These are phyloP conservation scores for Mortierella polycephala DNA, from an alignment of 371 early-diverging fungal species.

Conservation along the genomic window DNA sequence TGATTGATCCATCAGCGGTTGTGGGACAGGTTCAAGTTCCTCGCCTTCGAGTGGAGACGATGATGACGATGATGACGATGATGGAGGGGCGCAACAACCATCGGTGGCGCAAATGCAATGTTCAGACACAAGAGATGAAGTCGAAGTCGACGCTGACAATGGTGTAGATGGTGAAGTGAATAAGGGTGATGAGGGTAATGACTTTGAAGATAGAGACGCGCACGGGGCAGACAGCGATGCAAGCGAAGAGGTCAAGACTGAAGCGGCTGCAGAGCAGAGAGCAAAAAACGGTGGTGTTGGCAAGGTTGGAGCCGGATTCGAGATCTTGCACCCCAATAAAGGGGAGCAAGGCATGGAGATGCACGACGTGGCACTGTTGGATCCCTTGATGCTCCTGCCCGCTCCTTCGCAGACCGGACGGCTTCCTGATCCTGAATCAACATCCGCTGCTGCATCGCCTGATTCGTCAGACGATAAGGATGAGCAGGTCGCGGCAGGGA, in stretches of 20 bases:
- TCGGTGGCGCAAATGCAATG: neutral
- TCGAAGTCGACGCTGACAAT: slow-evolving; percentile 8
- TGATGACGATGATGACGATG: slow-evolving; percentile 2
- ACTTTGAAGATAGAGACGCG: neutral
- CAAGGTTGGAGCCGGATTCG: slow-evolving; percentile 10
- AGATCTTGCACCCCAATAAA: slow-evolving; percentile 21
- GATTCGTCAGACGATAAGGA: neutral
- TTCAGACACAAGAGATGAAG: slow-evolving; percentile 6
- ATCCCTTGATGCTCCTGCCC: neutral
- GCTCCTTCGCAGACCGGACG: neutral
- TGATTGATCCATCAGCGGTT: slow-evolving; percentile 40
- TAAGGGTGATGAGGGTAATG: slow-evolving; percentile 4
- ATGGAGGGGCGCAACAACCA: slow-evolving; percentile 1
- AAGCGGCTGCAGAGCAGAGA: slow-evolving; percentile 25
- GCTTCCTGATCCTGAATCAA: too few relatives aligned
- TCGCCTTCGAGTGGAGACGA: too few relatives aligned
- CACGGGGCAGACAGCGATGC: slow-evolving; percentile 5
- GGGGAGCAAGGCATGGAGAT: slow-evolving; percentile 54
- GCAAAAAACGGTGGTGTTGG: slow-evolving; percentile 25
- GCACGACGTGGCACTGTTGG: slow-evolving; percentile 12
- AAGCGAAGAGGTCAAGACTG: slow-evolving; percentile 10
- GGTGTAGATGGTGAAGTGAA: slow-evolving; percentile 3
- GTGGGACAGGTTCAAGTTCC: too few relatives aligned
- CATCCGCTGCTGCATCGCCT: neutral
- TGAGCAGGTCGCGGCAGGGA: neutral